Conservation (phyloP, 192 early-diverging fungal species). For the Coemansia sp. region DNA sequence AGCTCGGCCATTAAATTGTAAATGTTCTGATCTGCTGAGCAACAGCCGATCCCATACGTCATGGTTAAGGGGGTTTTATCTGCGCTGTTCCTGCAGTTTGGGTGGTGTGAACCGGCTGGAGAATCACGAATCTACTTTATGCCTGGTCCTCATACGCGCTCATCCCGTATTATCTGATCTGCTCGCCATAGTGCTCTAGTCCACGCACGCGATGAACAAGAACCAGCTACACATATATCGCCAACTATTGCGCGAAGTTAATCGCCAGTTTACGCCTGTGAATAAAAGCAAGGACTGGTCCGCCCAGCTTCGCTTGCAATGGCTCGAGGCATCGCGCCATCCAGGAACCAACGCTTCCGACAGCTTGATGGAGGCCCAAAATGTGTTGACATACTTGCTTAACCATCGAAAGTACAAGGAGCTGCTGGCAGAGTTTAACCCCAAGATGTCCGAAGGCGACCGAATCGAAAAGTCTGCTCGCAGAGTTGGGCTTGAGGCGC, state of each 20-base stretch:
- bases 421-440: constrained; percentile 24
- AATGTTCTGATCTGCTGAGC: too few species aligned
- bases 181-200: too few species aligned
- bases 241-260: constrained; percentile 42
- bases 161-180: too few species aligned
- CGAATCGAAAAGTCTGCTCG: constrained; percentile 31
- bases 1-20: too few species aligned
- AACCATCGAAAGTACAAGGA: constrained; percentile 31
- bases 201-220: background rate
- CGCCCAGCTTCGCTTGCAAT: constrained; percentile 28
- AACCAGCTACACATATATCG: constrained; percentile 27
- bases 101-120: too few species aligned
- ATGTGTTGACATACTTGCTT: constrained; percentile 22
- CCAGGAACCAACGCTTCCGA: background rate
- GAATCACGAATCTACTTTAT: too few species aligned
- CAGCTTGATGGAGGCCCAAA: constrained; percentile 4
- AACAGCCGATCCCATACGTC: too few species aligned
- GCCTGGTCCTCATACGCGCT: too few species aligned
- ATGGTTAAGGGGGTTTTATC: too few species aligned
- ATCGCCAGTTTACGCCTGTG: constrained; percentile 24
- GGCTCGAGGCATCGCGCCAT: constrained; percentile 14
- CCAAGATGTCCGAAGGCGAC: constrained; percentile 27
- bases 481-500: constrained; percentile 30
- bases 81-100: too few species aligned
- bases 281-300: constrained; percentile 29